These are phyloP conservation scores for Epithele typhae DNA, from an alignment of 768 basidiomycete species.

Conservation along the genomic window DNA sequence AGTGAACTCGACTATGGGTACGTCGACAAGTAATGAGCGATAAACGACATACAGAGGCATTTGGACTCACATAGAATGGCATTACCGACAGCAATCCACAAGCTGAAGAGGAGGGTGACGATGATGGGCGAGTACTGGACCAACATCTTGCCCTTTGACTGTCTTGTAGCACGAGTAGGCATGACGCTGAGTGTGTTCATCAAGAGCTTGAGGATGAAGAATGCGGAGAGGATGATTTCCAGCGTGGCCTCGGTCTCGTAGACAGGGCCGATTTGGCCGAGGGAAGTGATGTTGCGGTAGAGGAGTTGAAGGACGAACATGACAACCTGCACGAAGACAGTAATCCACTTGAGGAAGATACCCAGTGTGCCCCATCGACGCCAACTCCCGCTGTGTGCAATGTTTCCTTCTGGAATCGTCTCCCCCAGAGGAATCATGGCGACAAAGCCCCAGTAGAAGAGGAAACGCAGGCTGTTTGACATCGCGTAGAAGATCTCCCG, in stretches of 20 bases:
- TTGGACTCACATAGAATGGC: slow-evolving; percentile 49
- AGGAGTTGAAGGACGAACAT: slow-evolving; percentile 57
- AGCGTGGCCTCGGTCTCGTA: slow-evolving; percentile 57
- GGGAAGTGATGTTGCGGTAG: slow-evolving; percentile 47
- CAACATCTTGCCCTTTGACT: slow-evolving; percentile 40
- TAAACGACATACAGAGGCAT: neutral
- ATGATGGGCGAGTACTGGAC: slow-evolving; percentile 46
- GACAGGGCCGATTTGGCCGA: slow-evolving; percentile 38
- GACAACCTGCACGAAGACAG: slow-evolving; percentile 40
- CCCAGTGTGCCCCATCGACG: slow-evolving; percentile 57
- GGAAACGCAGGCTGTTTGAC: slow-evolving; percentile 52
- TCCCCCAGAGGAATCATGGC: slow-evolving; percentile 51
- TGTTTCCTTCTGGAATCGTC: slow-evolving; percentile 15
- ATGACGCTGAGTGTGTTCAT: slow-evolving; percentile 51
- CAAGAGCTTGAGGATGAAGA: slow-evolving; percentile 61
- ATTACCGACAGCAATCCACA: slow-evolving; percentile 52
- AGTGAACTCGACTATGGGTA: slow-evolving; percentile 59
- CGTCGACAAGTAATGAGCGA: slow-evolving; percentile 4
- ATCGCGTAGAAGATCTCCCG: slow-evolving; percentile 59
- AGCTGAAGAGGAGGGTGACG: slow-evolving; percentile 46
- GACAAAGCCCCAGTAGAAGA: slow-evolving; percentile 69
- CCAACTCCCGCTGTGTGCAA: slow-evolving; percentile 60
- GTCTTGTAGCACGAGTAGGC: slow-evolving; percentile 12
- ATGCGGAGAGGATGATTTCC: slow-evolving; percentile 51
- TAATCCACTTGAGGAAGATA: slow-evolving; percentile 44